Evolutionary conservation across 1,284 basidiomycete species (phyloP).

Genomic region (Fereydounia khargensis): DNA sequence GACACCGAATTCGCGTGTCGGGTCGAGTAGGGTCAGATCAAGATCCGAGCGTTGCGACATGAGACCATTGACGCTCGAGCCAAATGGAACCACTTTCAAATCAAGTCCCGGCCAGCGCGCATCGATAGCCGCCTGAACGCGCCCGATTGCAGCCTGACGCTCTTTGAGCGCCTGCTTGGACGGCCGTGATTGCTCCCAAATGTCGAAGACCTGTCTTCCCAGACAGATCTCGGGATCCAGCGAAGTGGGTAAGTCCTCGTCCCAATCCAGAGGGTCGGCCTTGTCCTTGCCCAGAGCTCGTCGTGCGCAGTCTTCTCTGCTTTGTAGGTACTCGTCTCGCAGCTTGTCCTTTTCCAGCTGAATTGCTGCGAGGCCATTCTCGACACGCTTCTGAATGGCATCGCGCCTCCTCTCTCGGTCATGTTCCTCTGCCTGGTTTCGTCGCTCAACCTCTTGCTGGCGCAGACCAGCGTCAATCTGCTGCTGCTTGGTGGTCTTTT

Average conservation of each 20-base stretch:
- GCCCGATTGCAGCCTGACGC: conserved; percentile 17
- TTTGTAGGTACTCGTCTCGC: no score
- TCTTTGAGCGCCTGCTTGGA: background rate
- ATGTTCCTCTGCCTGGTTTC: conserved; percentile 13
- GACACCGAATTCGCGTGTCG: conserved; percentile 27
- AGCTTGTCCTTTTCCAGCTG: conserved; percentile 10
- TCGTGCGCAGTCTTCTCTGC: no score
- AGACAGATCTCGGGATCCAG: no score
- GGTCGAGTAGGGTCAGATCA: conserved; percentile 44
- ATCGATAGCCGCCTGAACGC: conserved; percentile 28
- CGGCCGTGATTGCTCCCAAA: conserved; percentile 26
- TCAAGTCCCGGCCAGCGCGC: conserved; percentile 22
- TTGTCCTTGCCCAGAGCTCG: background rate
- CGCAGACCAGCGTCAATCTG: conserved; percentile 6
- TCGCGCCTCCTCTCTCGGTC: conserved; percentile 9
- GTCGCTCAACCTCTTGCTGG: conserved; percentile 10
- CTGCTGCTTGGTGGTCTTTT: conserved; percentile 14
- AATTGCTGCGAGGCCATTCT: conserved; percentile 13
- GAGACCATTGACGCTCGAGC: conserved; percentile 44
- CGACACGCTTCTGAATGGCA: conserved; percentile 9
- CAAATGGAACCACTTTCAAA: conserved; percentile 37
- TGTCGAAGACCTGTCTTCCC: conserved; percentile 22
- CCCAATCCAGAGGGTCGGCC: conserved; percentile 9
- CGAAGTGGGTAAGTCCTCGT: no score
- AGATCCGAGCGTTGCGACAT: conserved; percentile 33